Evolutionary conservation across 1,284 basidiomycete species (phyloP), one percentile per base, ranked within the genome.

Genomic region (Chiua sp.): DNA sequence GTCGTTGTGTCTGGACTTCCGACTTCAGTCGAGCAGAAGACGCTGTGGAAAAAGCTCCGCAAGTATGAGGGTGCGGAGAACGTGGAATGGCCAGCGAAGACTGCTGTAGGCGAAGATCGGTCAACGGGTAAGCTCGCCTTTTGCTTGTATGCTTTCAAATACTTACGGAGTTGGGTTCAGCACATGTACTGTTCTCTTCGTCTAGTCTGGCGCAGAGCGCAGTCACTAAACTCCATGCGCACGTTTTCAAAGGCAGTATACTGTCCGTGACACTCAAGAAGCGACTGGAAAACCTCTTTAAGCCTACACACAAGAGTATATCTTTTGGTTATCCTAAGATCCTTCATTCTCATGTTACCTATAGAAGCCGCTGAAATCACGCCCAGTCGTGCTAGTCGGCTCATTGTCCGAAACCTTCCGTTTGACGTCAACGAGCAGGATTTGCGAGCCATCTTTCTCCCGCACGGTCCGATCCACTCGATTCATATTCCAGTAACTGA

Each of bases 251-350:
- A 75, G 95, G 95, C 47, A 81, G 85, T 4, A 79, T 96, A 18
- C 85, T 98, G 30, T 94, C 91, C 8, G 93, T 91, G n/a, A 89
- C 92, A 8, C 82, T 98, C 63, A 98, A 98, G 81, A 96, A 96
- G 73, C 87, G 93, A 3, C 78, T 94, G 7, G 91, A 96, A 53
- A 85, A 82, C 52, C 82, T 92, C 22, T 79, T 82, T 7, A 87
- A 88, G 61, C 75, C 81, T 3, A 65, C 75, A 28, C 68, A 70
- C 37, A 80, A 75, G 66, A 60, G 73, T 57, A 55, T 51, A 48
- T 18, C 28, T 10, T 57, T 18, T 33, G 32, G 47, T 51, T 30
- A 22, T 44, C 18, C 32, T 12, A 13, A 20, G 12, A 47, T 55
- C 48, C 28, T 39, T 20, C 20, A 30, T 35, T 55, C 32, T 55